Evolutionary conservation across 139 green algal species (phyloP), one percentile per base, ranked within the genome.

Genomic region (Zygnema circumcarinatum): DNA sequence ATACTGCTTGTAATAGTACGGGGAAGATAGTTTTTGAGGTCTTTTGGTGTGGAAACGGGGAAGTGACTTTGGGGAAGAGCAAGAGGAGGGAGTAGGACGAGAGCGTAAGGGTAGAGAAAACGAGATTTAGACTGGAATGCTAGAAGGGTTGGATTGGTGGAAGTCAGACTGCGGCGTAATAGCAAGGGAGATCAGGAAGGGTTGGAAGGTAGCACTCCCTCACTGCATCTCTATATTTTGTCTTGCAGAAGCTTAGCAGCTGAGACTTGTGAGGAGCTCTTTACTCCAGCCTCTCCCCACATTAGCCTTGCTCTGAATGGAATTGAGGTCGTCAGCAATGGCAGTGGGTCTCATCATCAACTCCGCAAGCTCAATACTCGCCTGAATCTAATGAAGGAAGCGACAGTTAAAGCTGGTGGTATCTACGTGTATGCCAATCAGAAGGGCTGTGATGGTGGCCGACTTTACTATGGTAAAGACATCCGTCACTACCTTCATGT

Each of bases 341-440:
- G 97, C 73, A 96, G 91, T 41, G 97, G 97, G 52, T 95, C 85
- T 75, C 97, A 99, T 90, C 97, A 99, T 90, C 54, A 92, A 67
- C 54, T 93, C 82, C 81, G 93, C 42, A 98, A 98, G 91, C 93
- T 98, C 38, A 76, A 97, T 83, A 90, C 91, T 62, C 92, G 97
- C 2, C 86, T 99, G 85, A 93, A 98, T 80, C 92, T 98, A 0
- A 98, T 99, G 38, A 67, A 87, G 33, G 92, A 88, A 2, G 95
- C 94, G 0, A 99, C 95, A 0, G 88, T 92, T 53, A 98, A 98
- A 90, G 92, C 92, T 0, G 97, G 97, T 1, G 97, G 97, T 2
- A 94, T 98, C 41, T 99, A 99, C 93, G 79, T 99, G 85, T 99
- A 99, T 80, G 94, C 96, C 88, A 99, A 99, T 92, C 96, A 98